Base-by-base conservation (phyloP, 1,284 basidiomycete genomes). In the Apiotrichum sp. region DNA sequence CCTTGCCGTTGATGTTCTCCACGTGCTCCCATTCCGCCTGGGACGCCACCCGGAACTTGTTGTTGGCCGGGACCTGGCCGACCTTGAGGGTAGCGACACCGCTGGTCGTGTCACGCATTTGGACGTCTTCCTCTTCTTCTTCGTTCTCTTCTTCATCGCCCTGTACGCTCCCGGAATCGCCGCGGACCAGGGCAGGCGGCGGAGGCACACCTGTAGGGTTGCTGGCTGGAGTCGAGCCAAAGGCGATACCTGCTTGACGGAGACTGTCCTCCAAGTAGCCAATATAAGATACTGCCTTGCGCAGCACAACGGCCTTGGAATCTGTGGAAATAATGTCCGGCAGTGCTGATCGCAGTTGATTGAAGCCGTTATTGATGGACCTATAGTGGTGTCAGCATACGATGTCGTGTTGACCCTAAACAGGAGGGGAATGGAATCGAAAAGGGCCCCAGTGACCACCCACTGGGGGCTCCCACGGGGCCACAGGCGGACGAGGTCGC, bases 331-430 rank as follows among this genome's bases (percentile, higher is more conserved):
- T 55, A 11, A 69, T 56, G 6, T 58, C 57, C 2, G 73, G 71
- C 5, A 73, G 57, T 4, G 65, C 66, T 7, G 56, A 42, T 0
- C 73, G 67, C 2, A 74, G 63, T 6, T 64, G 53, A 49, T 64
- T 58, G 59, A 74, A 74, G 1, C 73, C 73, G 2, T 67, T 62
- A 55, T 74, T 74, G 54, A 74, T 74, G 1, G 72, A 74, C 55
- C 72, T 74, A 52, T 11, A 14, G 36, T 6, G 42, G 40, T 33
- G 48, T 52, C 40, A 58, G 52, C 43, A 49, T 32, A 36, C 10
- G 29, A 22, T 22, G 22, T 22, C 22, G 22, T 22, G 22, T 22
- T 22, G 22, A 22, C 22, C 22, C 22, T 7, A 45, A 7, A 9
- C 16, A 10, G 6, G 3, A n/a, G 13, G 3, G 9, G 11, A 33